A percentile compares a stretch with the other conserved stretches of the same genome.
Conservation (phyloP, 139 green algal genomes). For the Ulvella scutata region DNA sequence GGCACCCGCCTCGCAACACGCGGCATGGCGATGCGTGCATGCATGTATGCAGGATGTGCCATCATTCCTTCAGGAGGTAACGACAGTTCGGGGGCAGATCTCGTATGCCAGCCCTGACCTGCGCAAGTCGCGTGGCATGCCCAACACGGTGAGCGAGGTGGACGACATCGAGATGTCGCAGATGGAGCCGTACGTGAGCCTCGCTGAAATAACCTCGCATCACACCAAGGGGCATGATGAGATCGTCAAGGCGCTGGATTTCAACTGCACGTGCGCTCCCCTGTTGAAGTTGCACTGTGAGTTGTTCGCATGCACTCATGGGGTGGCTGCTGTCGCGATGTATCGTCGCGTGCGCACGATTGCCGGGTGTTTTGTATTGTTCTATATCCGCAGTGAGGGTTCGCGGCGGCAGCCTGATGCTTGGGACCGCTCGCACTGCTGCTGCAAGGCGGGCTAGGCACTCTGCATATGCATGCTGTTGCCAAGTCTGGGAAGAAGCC, state of each 20-base stretch:
- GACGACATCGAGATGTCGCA: slow-evolving; percentile 2
- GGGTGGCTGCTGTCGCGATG: no score
- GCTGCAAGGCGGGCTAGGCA: not conserved
- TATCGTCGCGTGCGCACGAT: no score
- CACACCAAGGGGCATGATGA: not conserved
- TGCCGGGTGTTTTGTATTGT: no score
- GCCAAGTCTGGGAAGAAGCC: no score
- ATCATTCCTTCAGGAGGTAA: slow-evolving; percentile 52
- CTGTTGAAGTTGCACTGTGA: no score
- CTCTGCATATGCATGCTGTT: no score
- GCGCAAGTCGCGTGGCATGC: not conserved
- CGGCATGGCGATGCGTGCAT: no score
- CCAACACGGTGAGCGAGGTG: not conserved
- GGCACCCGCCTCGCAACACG: no score
- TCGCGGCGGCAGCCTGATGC: not conserved
- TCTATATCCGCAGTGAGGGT: no score
- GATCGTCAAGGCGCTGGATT: no score
- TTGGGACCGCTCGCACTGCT: not conserved
- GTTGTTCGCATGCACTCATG: no score
- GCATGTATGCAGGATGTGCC: slow-evolving; percentile 29
- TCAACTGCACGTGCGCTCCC: no score
- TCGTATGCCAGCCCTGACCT: not conserved
- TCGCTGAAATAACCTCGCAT: not conserved
- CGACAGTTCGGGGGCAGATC: slow-evolving; percentile 25
- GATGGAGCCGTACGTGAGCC: not conserved